Base-by-base conservation (phyloP, 805 yeast species). In the Schwanniomyces occidentalis region DNA sequence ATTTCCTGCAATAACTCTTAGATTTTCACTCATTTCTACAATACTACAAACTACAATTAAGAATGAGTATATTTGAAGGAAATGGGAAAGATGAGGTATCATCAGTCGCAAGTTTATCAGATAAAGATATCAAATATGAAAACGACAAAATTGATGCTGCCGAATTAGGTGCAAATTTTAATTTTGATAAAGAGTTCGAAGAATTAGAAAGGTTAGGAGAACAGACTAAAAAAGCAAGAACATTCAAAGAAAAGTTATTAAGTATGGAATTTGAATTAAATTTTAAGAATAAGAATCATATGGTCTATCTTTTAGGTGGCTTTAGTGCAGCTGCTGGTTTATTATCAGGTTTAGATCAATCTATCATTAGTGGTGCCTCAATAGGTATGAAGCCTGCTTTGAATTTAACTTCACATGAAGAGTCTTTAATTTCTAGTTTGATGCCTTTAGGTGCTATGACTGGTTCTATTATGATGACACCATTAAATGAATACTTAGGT, bases 371-470 rank as follows among this genome's bases (percentile, higher is more conserved):
- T 17, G 86, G 85, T 51, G 86, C 86, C 3, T 62, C 69, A 20
- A 63, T 75, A 35, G 74, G 75, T 15, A 70, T 79, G 71, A 63
- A 59, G 10, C 52, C 54, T 2, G 67, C 63, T 16, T 61, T 80
- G 20, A 26, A 52, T 20, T 56, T 80, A 29, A 47, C 63, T 13
- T 37, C 60, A 4, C 59, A 64, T 42, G 66, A 80, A 44, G 61
- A 60, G 33, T 78, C 85, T 1, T 63, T 79, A 41, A 73, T 79
- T 13, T 68, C 77, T 24, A 65, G 82, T 18, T 65, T 77, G 35
- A 77, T 80, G 82, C 85, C 86, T n/a, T 57, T 80, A 29, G 86
- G 85, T 45, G 85, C 83, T 21, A 72, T 80, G 56, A 71, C 73
- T 18, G 86, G 87, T 30, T 74, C 82, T 37, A 61, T 80, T 24